Evolutionary conservation across 2,329 filamentous ascomycete species (phyloP), one percentile per base, ranked within the genome.

Genomic region (Verticillium klebahnii): DNA sequence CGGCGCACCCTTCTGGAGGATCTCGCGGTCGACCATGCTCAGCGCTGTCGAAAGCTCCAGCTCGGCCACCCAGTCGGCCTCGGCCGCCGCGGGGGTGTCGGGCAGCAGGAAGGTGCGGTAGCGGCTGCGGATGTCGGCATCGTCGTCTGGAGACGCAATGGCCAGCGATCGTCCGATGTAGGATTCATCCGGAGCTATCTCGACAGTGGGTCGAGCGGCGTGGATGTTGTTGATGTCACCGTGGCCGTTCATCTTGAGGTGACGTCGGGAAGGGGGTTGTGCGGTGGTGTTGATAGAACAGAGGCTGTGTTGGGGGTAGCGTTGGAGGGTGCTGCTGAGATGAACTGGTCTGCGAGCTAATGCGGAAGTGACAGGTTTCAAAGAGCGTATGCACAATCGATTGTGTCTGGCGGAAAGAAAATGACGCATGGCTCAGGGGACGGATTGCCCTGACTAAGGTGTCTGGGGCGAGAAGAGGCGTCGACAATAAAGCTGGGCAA

Each of bases 21-120:
- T 73, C 5, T 75, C 69, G 1, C 65, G 62, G 54, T 82, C 77
- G 0, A 81, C 82, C 74, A 88, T 78, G 56, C 80, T 75, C 50
- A 82, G 67, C 1, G 71, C 80, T 0, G 82, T 84, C 40, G 76
- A 78, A 5, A 89, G 72, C 67, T 89, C 86, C 3, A 89, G 72
- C 40, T 76, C 64, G 0, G 76, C 73, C 25, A 88, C 72, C 87
- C 86, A 89, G 70, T 89, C 85, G 15, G 71, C 69, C n/a, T n/a
- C 5, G 1, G 68, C 62, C 11, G 73, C 66, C 3, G 74, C 60
- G 2, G 37, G 37, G 14, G 73, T 68, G 0, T 76, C 70, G 39
- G 73, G 67, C 1, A 83, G 72, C 4, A 89, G 69, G 63, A 87
- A 89, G 0, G 85, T 85, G 1, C 86, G 78, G 67, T 88, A 88